Evolutionary conservation across 371 early-diverging fungal genomes (phyloP).

Genomic region (Mucor lusitanicus): DNA sequence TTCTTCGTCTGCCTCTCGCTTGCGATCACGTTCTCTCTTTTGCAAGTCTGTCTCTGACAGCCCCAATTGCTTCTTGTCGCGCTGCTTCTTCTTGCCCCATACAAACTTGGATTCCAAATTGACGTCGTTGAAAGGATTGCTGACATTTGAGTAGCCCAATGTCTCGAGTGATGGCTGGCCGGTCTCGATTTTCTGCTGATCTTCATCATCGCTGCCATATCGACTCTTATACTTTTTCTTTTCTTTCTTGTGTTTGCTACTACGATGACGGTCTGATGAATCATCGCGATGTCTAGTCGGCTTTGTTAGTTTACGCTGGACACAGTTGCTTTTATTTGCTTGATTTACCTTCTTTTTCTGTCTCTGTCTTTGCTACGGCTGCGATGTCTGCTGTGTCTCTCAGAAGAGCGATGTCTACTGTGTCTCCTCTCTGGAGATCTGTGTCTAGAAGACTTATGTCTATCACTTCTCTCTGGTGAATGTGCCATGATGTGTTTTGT

Average conservation of each 20-base stretch:
- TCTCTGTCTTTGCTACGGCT: background rate
- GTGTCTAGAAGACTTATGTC: slow-evolving; percentile 2
- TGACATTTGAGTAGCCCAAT: slow-evolving; percentile 68
- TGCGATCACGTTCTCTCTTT: slow-evolving; percentile 61
- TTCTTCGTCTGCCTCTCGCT: slow-evolving; percentile 75
- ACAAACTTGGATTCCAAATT: slow-evolving; percentile 86
- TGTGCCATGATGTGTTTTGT: background rate
- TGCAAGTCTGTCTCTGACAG: slow-evolving; percentile 59
- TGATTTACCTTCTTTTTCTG: slow-evolving; percentile 2
- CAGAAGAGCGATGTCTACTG: slow-evolving; percentile 14
- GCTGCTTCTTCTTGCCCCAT: slow-evolving; percentile 72
- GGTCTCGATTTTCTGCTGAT: slow-evolving; percentile 15
- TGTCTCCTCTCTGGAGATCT: slow-evolving; percentile 6
- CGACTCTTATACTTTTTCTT: slow-evolving; percentile 6
- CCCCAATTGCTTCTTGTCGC: slow-evolving; percentile 70
- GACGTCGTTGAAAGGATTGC: slow-evolving; percentile 84
- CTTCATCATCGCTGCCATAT: slow-evolving; percentile 3
- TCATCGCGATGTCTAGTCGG: slow-evolving; percentile 16
- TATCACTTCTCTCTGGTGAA: slow-evolving; percentile 5
- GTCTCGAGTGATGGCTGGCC: slow-evolving; percentile 29
- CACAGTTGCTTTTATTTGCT: background rate
- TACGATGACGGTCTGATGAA: slow-evolving; percentile 3
- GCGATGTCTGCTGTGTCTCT: slow-evolving; percentile 6
- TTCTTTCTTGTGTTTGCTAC: slow-evolving; percentile 13
- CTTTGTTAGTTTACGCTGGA: too few species aligned